phyloP scores from a whole-genome alignment of 768 basidiomycete genomes.

The Galerina marginata region DNA sequence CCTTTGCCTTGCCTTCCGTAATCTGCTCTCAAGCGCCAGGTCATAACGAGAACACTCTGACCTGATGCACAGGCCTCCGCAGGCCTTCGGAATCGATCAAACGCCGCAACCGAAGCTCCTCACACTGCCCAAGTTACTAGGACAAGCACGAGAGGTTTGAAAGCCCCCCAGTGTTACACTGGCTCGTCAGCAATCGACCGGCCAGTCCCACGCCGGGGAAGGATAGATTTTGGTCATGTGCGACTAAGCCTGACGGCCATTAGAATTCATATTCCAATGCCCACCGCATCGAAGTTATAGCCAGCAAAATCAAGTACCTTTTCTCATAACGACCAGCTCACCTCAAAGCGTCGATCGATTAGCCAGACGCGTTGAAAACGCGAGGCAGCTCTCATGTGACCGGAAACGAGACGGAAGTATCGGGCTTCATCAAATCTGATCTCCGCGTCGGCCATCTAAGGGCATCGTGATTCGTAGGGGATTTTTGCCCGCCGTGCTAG shows the following conservation, averaged over 20 bases:
- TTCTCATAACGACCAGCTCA: no score
- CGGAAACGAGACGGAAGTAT: neutral
- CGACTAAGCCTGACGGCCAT: neutral
- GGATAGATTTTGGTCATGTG: neutral
- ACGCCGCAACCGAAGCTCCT: neutral
- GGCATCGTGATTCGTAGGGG: no score
- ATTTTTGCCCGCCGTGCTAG: no score
- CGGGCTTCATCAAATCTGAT: no score
- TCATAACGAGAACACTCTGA: no score
- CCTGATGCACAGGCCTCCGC: no score
- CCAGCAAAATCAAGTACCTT: no score
- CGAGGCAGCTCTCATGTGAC: constrained; percentile 8
- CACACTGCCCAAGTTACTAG: constrained; percentile 3
- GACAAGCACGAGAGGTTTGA: neutral
- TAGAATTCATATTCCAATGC: no score
- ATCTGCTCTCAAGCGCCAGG: no score
- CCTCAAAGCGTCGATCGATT: neutral
- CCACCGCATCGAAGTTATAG: no score
- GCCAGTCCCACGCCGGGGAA: neutral
- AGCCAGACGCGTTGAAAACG: constrained; percentile 10
- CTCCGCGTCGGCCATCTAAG: no score
- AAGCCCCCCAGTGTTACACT: neutral
- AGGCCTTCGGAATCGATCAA: neutral
- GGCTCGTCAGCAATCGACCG: neutral
- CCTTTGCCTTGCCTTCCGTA: no score